Evolutionary conservation across 176 grass and related monocot species (phyloP), one percentile per base, ranked within the genome.

Genomic region (Zoysia japonica): DNA sequence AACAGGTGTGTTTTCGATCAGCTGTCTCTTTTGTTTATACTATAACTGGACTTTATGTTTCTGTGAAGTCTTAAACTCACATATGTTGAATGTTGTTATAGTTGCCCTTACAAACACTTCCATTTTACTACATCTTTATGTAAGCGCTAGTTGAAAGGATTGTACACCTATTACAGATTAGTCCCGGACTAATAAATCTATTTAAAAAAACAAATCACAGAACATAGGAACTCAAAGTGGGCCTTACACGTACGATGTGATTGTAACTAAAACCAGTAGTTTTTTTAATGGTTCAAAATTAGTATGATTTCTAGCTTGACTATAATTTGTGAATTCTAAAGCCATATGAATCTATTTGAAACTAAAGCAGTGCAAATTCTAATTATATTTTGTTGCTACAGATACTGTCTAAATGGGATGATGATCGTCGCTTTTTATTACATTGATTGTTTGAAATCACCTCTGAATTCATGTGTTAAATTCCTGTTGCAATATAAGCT

Each of bases 1-100:
- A 99, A 70, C 90, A 99, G 90, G 95, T 98, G 9, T 78, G 66
- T 67, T 54, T 48, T 55, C 19, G 68, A 48, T 75, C 15, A 79
- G 65, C 49, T 70, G 48, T 36, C 39, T 78, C n/a, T 81, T n/a
- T 38, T 67, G 16, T 72, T 70, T 87, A 49, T 43, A 19, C 59
- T 82, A 2, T 57, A 73, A 65, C 53, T 70, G 19, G 17, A 55
- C 65, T 84, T 69, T 86, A 5, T 84, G 20, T 74, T 48, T 39
- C 11, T 7, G 5, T 52, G 37, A 28, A 7, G 28, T 41, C 42
- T 57, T 48, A 49, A 56, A 11, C 48, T 66, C 8, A 28, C 6
- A 39, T 59, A 43, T 59, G 36, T 55, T 53, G 5, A 51, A 43
- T 59, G 36, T 55, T 53, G 5, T 71, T 55, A 41, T 15, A 55